phyloP scores from a whole-genome alignment of 352 stramenopile species.

The Phytophthora parvispora region DNA sequence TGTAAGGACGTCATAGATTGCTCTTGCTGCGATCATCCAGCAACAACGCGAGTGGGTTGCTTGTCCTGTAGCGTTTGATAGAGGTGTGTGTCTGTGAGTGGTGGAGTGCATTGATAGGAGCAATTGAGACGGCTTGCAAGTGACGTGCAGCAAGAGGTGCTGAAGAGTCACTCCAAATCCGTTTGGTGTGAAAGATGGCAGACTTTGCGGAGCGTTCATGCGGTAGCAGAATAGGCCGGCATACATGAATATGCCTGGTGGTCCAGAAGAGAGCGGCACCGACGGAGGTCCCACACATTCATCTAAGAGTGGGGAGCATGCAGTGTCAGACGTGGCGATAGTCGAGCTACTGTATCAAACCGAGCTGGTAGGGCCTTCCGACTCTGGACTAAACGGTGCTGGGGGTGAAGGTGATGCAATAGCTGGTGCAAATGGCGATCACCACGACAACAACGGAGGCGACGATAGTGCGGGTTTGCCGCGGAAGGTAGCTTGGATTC shows the following conservation, averaged over 20 bases:
- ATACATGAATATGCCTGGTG: conserved; percentile 14
- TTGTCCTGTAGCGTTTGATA: neutral
- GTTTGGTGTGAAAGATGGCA: conserved; percentile 21
- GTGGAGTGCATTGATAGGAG: neutral
- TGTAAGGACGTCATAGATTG: conserved; percentile 17
- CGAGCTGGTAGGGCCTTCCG: conserved; percentile 20
- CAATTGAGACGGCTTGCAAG: neutral
- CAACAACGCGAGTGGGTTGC: neutral
- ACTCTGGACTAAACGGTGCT: neutral
- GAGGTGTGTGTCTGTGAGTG: neutral
- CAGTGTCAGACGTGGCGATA: conserved; percentile 3
- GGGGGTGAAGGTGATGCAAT: neutral
- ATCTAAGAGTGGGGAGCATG: conserved; percentile 11
- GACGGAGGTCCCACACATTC: neutral
- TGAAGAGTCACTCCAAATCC: conserved; percentile 37
- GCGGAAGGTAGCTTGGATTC: conserved; percentile 60
- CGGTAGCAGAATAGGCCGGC: conserved; percentile 18
- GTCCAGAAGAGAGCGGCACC: neutral
- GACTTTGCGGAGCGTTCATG: conserved; percentile 5
- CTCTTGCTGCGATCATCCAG: conserved; percentile 7
- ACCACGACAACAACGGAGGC: conserved; percentile 6
- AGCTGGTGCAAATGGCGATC: neutral
- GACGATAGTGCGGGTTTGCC: neutral
- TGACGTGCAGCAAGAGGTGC: neutral
- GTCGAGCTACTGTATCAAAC: conserved; percentile 44